Evolutionary conservation across 768 basidiomycete genomes (phyloP), one percentile per base, ranked within the genome.

Genomic region (Agaricus sinodeliciosus): DNA sequence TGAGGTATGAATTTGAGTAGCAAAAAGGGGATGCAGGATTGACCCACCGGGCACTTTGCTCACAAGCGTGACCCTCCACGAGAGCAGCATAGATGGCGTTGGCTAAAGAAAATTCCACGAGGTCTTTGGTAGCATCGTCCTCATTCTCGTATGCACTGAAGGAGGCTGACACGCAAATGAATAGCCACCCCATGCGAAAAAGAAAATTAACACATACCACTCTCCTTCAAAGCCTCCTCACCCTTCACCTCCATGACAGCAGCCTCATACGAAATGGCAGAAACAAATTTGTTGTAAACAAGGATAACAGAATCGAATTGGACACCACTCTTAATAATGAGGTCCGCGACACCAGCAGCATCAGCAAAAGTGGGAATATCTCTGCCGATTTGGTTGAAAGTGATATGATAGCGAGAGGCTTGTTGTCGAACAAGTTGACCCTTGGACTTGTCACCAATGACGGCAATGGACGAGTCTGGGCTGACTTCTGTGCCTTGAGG

Each of bases 141-240:
- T 98, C 95, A 78, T 94, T 91, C 74, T 99, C 96, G 69, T 99
- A 99, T 26, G 84, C 81, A 65, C 85, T 86, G 86, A 97, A 97
- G 37, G 88, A 85, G 62, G 87, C 91, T 90, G 6, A 59, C 18
- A n/a, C 26, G 37, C 9, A 8, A 11, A 26, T 19, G 11, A 37
- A 19, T 41, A 16, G 16, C 35, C 41, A 25, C n/a, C 31, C 9
- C 37, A 9, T 35, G 16, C 22, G 22, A 25, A 22, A 51, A 7
- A 3, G 18, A 36, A 27, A 39, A 49, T 36, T 16, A 45, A 39
- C 19, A 81, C 88, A 49, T 63, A 90, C 90, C 77, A 60, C 90
- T 84, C 65, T 85, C 87, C 66, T 81, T 84, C 63, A 99, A 79
- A 8, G 83, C 80, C 59, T 84, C 79, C 69, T 89, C 85, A 54